Base-by-base conservation (phyloP, 768 basidiomycete species). In the Russula olivacea region DNA sequence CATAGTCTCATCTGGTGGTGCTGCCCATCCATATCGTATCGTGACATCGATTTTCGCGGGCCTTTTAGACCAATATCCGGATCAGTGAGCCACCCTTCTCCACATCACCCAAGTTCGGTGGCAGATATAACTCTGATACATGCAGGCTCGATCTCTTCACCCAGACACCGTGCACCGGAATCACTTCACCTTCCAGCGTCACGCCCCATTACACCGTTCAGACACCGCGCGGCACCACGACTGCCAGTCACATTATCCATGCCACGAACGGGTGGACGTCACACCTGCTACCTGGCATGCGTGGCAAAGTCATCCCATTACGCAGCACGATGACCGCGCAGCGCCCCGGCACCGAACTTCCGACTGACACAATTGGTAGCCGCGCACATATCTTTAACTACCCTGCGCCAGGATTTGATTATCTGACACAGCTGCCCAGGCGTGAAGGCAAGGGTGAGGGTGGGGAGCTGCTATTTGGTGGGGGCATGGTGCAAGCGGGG, bases 211-310 rank as follows among this genome's bases (percentile, higher is more conserved):
- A 89, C 73, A 76, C 74, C 10, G 75, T 91, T n/a, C 64, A 70
- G 21, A 93, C 91, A 1, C 76, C 85, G 0, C 77, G 79, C 55
- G 91, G 92, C 0, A 69, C 67, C 5, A 77, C 91, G 28, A 72
- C 68, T 17, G 76, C 89, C 0, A 74, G 72, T 3, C 88, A 90
- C 71, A 78, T 95, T 48, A 76, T 95, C 12, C 91, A 93, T 70
- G 89, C 90, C 2, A 93, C 91, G 3, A 96, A 96, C 71, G 91
- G 81, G 21, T 93, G 91, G 84, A 76, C 78, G 2, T 83, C 89
- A 1, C 85, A 89, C 66, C 80, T 95, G 49, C 75, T 95, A 59
- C 76, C 79, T 14, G 79, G 80, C 0, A 76, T 89, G 75, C 81
- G 83, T 21, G 76, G 76, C 55, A 88, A 83, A 70, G 81, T 89